Evolutionary conservation across 2,329 filamentous ascomycete species (phyloP), one percentile per base, ranked within the genome.

Genomic region (Drechslerella dactyloides): DNA sequence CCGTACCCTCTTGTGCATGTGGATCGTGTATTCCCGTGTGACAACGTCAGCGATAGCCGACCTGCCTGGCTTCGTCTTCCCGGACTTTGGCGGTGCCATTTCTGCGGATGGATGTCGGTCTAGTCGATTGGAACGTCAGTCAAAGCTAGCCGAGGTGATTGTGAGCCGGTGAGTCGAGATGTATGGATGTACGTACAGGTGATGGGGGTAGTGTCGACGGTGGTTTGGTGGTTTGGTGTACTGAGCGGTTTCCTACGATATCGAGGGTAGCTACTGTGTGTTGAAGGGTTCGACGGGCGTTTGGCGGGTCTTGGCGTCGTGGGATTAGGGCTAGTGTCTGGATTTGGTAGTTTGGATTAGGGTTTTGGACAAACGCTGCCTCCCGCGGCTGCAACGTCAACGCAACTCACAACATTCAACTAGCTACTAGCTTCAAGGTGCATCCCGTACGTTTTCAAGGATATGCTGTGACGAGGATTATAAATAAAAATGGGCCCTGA

Each of bases 1-100:
- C 55, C 90, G 82, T 93, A 96, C 91, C 85, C 93, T 90, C 90
- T 96, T 97, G 91, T 99, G 94, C 80, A 99, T 86, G 88, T 99
- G 93, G 86, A 99, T 97, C 84, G 94, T 99, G 89, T 99, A 99
- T 87, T 99, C 96, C 87, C 94, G 91, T 80, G 94, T 89, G 83
- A 99, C 93, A 82, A 99, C 96, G 85, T 99, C 93, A 84, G 91
- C 89, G 84, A 99, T 96, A 85, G 96, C 96, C 84, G 91, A 96
- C 82, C 93, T 91, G 80, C 83, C 82, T 78, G 82, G 79, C 84
- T 89, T 90, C 85, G 89, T 89, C 82, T 83, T 84, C 79, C 85
- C 81, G 76, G 84, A 83, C 84, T 87, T 89, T 82, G 80, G 80
- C 77, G 77, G 82, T 80, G 87, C 88, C 87, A 89, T 89, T 81